A percentile compares a stretch with the other conserved stretches of the same genome.
phyloP scores from a whole-genome alignment of 2,329 filamentous ascomycete species.

The Chaetomium olivaceum region DNA sequence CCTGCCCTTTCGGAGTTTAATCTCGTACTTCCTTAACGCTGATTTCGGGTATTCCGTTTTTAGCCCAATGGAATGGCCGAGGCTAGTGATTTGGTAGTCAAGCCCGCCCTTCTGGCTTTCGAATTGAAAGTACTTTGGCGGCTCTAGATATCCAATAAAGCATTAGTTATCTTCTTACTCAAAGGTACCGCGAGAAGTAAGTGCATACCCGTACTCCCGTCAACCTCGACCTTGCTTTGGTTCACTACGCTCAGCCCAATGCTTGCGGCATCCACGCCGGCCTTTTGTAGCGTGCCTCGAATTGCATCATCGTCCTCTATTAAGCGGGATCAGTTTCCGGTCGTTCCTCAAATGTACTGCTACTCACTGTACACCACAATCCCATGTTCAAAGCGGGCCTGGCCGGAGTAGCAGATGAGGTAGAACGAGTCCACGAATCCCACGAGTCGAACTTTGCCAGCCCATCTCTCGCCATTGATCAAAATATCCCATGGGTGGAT shows the following conservation, averaged over 20 bases:
- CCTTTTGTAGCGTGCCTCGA: slow-evolving; percentile 12
- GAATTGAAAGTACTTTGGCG: slow-evolving; percentile 34
- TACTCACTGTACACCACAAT: slow-evolving; percentile 27
- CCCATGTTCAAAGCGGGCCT: slow-evolving; percentile 37
- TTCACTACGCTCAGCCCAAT: slow-evolving; percentile 31
- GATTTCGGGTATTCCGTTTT: slow-evolving; percentile 35
- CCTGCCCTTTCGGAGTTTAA: slow-evolving; percentile 35
- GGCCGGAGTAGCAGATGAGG: slow-evolving; percentile 38
- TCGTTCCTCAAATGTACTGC: not conserved
- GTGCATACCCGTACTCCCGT: slow-evolving; percentile 13
- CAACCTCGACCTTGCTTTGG: slow-evolving; percentile 23
- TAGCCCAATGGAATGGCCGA: slow-evolving; percentile 35
- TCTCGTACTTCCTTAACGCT: slow-evolving; percentile 33
- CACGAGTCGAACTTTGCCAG: slow-evolving; percentile 39
- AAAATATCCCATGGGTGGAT: slow-evolving; percentile 41
- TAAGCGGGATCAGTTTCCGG: not conserved
- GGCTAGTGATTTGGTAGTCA: slow-evolving; percentile 36
- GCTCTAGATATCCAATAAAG: slow-evolving; percentile 17
- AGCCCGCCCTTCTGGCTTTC: slow-evolving; percentile 30
- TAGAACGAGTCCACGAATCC: slow-evolving; percentile 41
- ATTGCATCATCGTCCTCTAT: slow-evolving; percentile 36
- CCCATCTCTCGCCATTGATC: slow-evolving; percentile 37
- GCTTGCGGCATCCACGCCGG: slow-evolving; percentile 23
- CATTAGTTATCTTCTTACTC: not conserved
- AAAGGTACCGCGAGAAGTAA: not conserved